Evolutionary conservation across 176 grass and related monocot species (phyloP), one percentile per base, ranked within the genome.

Genomic region (Secale cereale): DNA sequence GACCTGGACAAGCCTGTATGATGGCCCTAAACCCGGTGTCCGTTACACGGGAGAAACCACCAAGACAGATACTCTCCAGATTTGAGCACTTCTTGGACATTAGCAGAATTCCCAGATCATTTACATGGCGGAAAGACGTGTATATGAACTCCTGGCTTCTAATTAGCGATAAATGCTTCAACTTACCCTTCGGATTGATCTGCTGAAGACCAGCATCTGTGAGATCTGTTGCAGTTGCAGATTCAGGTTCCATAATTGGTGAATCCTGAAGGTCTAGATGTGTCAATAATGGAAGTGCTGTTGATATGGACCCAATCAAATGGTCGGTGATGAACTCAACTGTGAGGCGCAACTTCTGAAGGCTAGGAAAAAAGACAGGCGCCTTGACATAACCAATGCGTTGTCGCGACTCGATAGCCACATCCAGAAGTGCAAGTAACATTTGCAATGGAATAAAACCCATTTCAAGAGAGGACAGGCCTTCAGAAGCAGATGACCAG

Each of bases 201-300:
- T 90, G 70, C 86, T 94, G 90, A 70, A 99, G 93, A 41, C 97
- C 97, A 54, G 76, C 88, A 91, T 96, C 94, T 27, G 97, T 99
- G 82, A 99, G 91, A 87, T 99, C 97, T 7, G 93, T 92, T 67
- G 84, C 82, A 5, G 93, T 91, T 67, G 84, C 82, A 5, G 86
- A 82, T 72, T 73, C 85, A 71, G 97, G 97, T 83, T 99, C 93
- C 60, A 86, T 75, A 36, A 93, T 89, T 28, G 97, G 97, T 59
- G 91, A 86, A 94, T 99, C 97, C 81, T 94, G 93, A 33, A 99
- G 90, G 80, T 99, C 93, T 72, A 99, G 89, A 82, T 94, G 90
- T 46, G 88, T 91, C 60, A 99, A 39, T 9, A 54, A 85, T 43
- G 97, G 91, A 32, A 99, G 90, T 6, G 91, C 97, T 11, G 85